phyloP scores from a whole-genome alignment of 805 yeast genomes.

The Candida pini region DNA sequence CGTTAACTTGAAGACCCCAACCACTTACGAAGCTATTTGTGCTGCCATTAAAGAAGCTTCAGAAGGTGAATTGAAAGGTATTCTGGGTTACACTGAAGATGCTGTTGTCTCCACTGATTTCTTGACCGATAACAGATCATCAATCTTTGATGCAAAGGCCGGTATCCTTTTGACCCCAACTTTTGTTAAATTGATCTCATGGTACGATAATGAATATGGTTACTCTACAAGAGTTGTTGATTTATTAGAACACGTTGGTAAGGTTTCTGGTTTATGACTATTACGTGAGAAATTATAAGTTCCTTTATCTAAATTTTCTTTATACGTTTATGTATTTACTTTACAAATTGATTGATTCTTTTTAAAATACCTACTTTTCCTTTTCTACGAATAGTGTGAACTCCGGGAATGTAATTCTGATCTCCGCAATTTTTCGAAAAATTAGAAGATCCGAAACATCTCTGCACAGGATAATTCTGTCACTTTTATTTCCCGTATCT shows the following conservation, averaged over 20 bases:
- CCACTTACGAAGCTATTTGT: constrained; percentile 81
- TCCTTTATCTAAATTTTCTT: too few species aligned
- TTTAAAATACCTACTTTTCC: too few species aligned
- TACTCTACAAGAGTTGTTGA: constrained; percentile 96
- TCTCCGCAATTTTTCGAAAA: too few species aligned
- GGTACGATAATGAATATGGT: constrained; percentile 97
- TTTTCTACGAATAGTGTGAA: too few species aligned
- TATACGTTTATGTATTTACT: too few species aligned
- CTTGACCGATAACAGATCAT: constrained; percentile 76
- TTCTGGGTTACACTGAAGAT: constrained; percentile 87
- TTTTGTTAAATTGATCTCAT: constrained; percentile 85
- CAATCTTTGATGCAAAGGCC: constrained; percentile 87
- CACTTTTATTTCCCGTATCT: too few species aligned
- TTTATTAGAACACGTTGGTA: constrained; percentile 76
- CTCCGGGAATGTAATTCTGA: too few species aligned
- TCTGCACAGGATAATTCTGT: too few species aligned
- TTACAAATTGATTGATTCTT: too few species aligned
- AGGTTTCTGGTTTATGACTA: constrained; percentile 34
- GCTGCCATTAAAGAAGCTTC: constrained; percentile 70
- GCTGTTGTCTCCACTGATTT: constrained; percentile 90
- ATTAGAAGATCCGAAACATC: too few species aligned
- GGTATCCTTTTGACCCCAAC: constrained; percentile 83
- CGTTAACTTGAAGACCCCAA: constrained; percentile 67
- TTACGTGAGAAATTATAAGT: too few species aligned
- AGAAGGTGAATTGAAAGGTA: constrained; percentile 72